Base-by-base conservation (phyloP, 495 filamentous ascomycete species). In the Trichoderma erinaceum region DNA sequence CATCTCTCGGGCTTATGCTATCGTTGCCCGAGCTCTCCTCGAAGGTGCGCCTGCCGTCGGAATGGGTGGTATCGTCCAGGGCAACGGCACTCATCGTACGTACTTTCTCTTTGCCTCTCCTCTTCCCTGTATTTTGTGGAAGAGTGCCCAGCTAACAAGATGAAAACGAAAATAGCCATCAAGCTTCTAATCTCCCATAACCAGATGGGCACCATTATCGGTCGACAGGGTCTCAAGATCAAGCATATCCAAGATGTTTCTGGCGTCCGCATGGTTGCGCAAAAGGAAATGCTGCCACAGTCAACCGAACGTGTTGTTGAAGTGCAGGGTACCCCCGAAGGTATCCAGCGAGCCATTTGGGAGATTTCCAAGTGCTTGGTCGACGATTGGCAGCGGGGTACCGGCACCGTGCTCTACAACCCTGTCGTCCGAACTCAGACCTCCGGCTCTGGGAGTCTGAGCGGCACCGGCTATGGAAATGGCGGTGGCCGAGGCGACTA, bases 161-260 rank as follows among this genome's bases (percentile, higher is more conserved):
- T 78, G 68, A 80, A 64, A 48, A 2, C 12, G 11, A 25, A 10
- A 11, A 66, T 69, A 99, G 95, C 96, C 41, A 89, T 99, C 76
- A 97, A 96, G 69, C 87, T 99, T 12, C 87, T 99, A 71, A 99
- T 99, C 75, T 98, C 96, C 23, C 95, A 99, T 81, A 98, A 98
- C 76, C 96, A 99, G 78, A 99, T 99, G 95, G 95, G 95, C 66
- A 98, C 95, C 70, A 97, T 99, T 78, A 99, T 99, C 72, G 95
- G 95, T 70, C 89, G 93, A 66, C 90, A 93, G 80, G 95, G 95
- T 58, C 84, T 96, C 69, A 98, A 97, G 83, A 99, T 99, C 83
- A 99, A 99, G 85, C 90, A 97, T 78, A 99, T 99, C 72, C 95
- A 99, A 77, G 96, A 99, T 79, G 88, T 89, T 13, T 98, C 96